Percentiles rank a stretch among this genome's conserved stretches.
phyloP scores from a whole-genome alignment of 495 filamentous ascomycete species.

The Mytilinidion resinicola region DNA sequence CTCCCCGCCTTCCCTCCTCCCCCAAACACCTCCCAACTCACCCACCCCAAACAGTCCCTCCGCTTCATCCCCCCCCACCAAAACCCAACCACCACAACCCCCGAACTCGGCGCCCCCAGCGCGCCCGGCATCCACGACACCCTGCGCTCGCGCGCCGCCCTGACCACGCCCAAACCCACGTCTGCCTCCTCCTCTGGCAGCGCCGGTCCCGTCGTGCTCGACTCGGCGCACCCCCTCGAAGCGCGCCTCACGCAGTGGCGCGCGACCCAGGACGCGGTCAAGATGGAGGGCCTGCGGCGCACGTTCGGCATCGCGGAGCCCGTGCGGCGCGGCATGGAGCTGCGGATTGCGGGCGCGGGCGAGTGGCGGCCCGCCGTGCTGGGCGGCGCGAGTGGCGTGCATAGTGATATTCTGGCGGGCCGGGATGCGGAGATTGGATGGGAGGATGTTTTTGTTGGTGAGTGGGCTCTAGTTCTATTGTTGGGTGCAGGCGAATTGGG shows the following conservation, averaged over 20 bases:
- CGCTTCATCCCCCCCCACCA: conserved; percentile 67
- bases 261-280: conserved; percentile 73
- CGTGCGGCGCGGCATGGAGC: conserved; percentile 88
- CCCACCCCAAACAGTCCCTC: conserved; percentile 57
- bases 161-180: conserved; percentile 38
- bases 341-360: conserved; percentile 67
- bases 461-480: conserved; percentile 3
- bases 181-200: conserved; percentile 27
- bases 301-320: conserved; percentile 92
- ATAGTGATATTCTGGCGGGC: conserved; percentile 72
- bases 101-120: conserved; percentile 63
- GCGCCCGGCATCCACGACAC: conserved; percentile 89
- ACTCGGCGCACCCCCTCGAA: conserved; percentile 82
- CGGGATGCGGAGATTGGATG: conserved; percentile 67
- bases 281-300: conserved; percentile 80
- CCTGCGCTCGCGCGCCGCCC: conserved; percentile 67
- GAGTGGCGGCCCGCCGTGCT: conserved; percentile 46
- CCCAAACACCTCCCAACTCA: background rate
- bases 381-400: conserved; percentile 41
- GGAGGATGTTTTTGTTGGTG: conserved; percentile 83
- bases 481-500: too few relatives aligned
- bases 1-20: background rate
- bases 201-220: conserved; percentile 14
- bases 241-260: conserved; percentile 77
- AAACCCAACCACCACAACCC: conserved; percentile 43